These are phyloP conservation scores for Alliaria petiolata DNA, from an alignment of 345 rosid species.

Conservation along the genomic window DNA sequence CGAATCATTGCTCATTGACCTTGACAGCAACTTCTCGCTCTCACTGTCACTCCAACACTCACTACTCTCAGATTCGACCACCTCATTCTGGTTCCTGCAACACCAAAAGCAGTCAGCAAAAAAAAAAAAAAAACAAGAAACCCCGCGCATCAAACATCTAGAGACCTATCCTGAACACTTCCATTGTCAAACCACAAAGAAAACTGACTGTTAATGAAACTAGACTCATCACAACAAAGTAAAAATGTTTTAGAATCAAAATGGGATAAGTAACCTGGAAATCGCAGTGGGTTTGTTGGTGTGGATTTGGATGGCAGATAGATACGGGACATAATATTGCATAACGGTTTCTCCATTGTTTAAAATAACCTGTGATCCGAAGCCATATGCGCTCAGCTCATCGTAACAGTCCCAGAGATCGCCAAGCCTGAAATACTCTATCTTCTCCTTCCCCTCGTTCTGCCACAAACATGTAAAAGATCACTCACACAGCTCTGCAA, in stretches of 20 bases:
- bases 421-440: conserved; percentile 50
- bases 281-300: conserved; percentile 38
- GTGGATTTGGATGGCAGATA: conserved; percentile 67
- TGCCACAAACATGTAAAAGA: conserved; percentile 41
- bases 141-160: neutral
- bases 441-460: conserved; percentile 43
- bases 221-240: neutral
- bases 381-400: conserved; percentile 80
- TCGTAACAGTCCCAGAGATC: conserved; percentile 72
- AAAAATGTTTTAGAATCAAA: neutral
- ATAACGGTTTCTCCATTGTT: conserved; percentile 36
- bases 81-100: conserved; percentile 38
- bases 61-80: conserved; percentile 49
- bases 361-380: conserved; percentile 39
- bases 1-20: conserved; percentile 36
- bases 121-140: neutral
- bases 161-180: neutral
- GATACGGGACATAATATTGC: conserved; percentile 69
- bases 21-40: conserved; percentile 57
- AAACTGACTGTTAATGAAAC: neutral
- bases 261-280: conserved; percentile 45
- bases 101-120: neutral
- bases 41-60: conserved; percentile 63
- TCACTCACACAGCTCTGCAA: conserved; percentile 33
- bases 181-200: neutral